Evolutionary conservation across 2,329 filamentous ascomycete species (phyloP), one percentile per base, ranked within the genome.

Genomic region (Anisogramma anomala): DNA sequence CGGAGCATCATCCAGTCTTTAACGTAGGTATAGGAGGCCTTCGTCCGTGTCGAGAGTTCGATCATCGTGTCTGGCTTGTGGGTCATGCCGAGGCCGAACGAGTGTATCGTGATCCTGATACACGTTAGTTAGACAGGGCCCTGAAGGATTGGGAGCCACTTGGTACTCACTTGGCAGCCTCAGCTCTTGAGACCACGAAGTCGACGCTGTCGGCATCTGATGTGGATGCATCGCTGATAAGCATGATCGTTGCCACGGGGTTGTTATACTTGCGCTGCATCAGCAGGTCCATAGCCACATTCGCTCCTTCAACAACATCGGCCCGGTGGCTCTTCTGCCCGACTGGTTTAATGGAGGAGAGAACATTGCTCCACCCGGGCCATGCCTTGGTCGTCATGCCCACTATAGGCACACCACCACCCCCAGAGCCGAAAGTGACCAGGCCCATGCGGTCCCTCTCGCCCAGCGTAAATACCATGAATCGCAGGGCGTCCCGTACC

Each of bases 1-100:
- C 91, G 82, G 26, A 98, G 73, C 89, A 96, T 98, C 89, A 96
- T 96, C 91, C 91, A 98, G 60, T 98, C 91, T 64, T 96, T 98
- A 52, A 98, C 88, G 55, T 96, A 98, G 1, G 87, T 93, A 57
- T 96, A 98, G 1, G 87, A 93, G 4, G 88, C 91, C 65, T 96
- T 98, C 3, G 91, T 98, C 46, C 87, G 76, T 6, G 84, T 91
- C 1, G 91, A 96, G 10, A 98, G 68, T 62, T 96, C 89, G 48
- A 98, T 94, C 87, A 98, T 94, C 1, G 88, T 95, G 57, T 98
- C 91, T 4, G 91, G 91, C 63, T 96, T 96, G 63, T 98, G 91
- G 1, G 89, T 96, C 68, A 95, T 79, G 38, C 91, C 91, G 14
- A 98, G 73, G 25, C 91, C 91, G 53, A 98, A 98, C 0, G 91